Conservation (phyloP, 1,284 basidiomycete species). For the Microbotryum silenes-acaulis region DNA sequence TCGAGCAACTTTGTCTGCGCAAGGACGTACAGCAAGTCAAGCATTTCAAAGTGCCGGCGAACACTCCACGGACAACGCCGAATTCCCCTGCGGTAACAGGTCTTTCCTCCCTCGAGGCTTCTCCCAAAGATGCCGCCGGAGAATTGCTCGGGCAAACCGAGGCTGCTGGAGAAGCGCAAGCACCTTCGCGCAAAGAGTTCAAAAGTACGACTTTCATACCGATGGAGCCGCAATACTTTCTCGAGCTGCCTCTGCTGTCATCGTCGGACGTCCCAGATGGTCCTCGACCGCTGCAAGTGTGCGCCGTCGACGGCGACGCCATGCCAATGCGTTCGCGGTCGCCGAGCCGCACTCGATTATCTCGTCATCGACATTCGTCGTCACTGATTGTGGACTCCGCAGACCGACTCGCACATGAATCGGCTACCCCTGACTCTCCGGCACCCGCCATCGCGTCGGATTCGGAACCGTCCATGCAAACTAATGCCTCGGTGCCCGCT, state of each 20-base stretch:
- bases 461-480: not conserved
- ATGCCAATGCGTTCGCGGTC: not conserved
- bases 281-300: constrained; percentile 16
- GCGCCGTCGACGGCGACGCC: not conserved
- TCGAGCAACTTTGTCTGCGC: constrained; percentile 40
- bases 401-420: constrained; percentile 21
- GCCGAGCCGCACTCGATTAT: not conserved
- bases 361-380: not conserved
- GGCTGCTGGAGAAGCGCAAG: constrained; percentile 23
- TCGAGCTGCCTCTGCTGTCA: constrained; percentile 39
- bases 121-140: too few species aligned
- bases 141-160: constrained; percentile 22
- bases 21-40: too few species aligned
- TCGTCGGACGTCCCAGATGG: not conserved
- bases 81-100: constrained; percentile 2
- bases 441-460: not conserved
- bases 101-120: too few species aligned
- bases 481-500: constrained; percentile 11
- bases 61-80: too few species aligned
- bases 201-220: constrained; percentile 48
- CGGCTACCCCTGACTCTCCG: constrained; percentile 2
- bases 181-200: constrained; percentile 40
- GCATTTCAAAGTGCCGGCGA: too few species aligned
- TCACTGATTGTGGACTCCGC: not conserved
- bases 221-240: constrained; percentile 45